Conservation (phyloP, 176 grass and related monocot genomes). For the Carex cristatella region DNA sequence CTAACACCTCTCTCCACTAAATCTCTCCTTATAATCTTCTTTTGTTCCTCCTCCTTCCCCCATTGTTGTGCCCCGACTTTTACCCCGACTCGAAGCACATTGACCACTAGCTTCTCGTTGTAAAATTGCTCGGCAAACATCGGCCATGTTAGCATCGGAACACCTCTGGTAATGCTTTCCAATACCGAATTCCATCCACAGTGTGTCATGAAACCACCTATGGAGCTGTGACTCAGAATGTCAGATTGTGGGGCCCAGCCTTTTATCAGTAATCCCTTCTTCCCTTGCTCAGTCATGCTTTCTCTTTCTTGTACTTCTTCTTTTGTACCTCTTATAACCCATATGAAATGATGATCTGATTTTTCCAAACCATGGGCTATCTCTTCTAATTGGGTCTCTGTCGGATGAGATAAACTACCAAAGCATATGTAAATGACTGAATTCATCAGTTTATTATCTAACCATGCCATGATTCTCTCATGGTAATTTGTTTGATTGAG, state of each 20-base stretch:
- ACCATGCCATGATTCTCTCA: slow-evolving; percentile 2
- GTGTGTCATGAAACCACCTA: slow-evolving; percentile 65
- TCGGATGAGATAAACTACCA: slow-evolving; percentile 19
- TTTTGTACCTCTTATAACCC: background rate
- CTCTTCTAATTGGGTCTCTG: background rate
- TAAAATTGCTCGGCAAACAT: slow-evolving; percentile 60
- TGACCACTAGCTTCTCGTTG: slow-evolving; percentile 60
- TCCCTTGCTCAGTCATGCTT: slow-evolving; percentile 7
- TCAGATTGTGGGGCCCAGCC: slow-evolving; percentile 56
- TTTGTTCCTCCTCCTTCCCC: slow-evolving; percentile 7
- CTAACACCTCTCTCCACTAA: slow-evolving; percentile 26
- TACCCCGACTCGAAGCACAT: slow-evolving; percentile 37
- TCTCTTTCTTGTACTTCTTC: background rate
- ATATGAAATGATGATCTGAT: slow-evolving; percentile 19
- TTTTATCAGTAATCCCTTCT: slow-evolving; percentile 28
- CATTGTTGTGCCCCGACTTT: slow-evolving; percentile 27
- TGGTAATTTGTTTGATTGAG: background rate
- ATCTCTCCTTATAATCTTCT: slow-evolving; percentile 27
- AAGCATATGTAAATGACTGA: slow-evolving; percentile 34
- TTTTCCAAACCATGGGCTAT: slow-evolving; percentile 1
- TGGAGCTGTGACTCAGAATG: slow-evolving; percentile 35
- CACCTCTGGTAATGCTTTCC: slow-evolving; percentile 41
- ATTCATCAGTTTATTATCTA: slow-evolving; percentile 7
- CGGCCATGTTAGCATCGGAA: slow-evolving; percentile 81
- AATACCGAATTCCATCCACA: slow-evolving; percentile 65